phyloP scores from a whole-genome alignment of 768 basidiomycete genomes.

The Rhodotorula kratochvilovae region DNA sequence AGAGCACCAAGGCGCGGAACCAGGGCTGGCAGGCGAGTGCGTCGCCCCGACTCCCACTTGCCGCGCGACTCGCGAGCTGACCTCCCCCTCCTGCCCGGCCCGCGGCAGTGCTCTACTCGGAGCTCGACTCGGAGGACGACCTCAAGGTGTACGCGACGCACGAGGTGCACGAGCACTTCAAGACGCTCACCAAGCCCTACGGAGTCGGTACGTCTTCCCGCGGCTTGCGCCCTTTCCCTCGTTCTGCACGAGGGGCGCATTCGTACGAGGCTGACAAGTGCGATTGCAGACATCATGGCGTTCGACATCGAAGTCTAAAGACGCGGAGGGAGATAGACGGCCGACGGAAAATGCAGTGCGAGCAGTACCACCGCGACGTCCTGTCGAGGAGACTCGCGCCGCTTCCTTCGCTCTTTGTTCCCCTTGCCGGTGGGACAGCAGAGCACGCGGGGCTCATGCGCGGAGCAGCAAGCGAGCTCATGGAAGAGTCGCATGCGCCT shows the following conservation, averaged over 20 bases:
- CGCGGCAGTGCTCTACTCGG: slow-evolving; percentile 25
- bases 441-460: too few relatives aligned
- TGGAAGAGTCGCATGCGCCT: too few relatives aligned
- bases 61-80: background rate
- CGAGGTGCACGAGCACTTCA: slow-evolving; percentile 16
- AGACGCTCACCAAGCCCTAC: background rate
- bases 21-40: slow-evolving; percentile 31
- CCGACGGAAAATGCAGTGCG: too few relatives aligned
- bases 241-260: too few relatives aligned
- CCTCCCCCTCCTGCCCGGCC: background rate
- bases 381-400: too few relatives aligned
- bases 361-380: too few relatives aligned
- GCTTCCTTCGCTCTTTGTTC: too few relatives aligned
- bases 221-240: background rate
- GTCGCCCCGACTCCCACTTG: background rate
- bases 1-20: slow-evolving; percentile 11
- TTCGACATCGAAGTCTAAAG: slow-evolving; percentile 7
- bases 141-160: slow-evolving; percentile 16
- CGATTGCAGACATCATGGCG: slow-evolving; percentile 1
- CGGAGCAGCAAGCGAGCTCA: too few relatives aligned
- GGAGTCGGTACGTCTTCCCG: background rate
- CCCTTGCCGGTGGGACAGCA: too few relatives aligned
- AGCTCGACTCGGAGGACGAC: slow-evolving; percentile 22
- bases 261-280: background rate
- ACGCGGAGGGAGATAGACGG: too few relatives aligned